Evolutionary conservation across 192 early-diverging fungal genomes (phyloP).

Genomic region (Podila clonocystis): DNA sequence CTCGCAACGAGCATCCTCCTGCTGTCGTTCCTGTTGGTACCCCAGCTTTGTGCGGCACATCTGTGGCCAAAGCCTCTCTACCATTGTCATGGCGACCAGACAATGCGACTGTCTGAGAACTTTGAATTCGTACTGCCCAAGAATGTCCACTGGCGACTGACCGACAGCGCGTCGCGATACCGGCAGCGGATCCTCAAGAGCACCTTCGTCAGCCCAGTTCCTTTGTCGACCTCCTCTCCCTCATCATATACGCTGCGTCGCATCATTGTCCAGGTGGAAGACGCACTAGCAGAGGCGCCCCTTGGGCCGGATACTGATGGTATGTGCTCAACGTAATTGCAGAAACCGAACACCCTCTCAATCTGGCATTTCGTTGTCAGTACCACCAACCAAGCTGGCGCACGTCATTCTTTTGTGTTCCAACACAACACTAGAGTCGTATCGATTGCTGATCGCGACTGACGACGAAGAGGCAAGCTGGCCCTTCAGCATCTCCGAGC

Average conservation of each 20-base stretch:
- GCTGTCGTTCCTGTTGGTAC: slow-evolving; percentile 24
- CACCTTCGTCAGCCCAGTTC: slow-evolving; percentile 28
- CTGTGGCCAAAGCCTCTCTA: slow-evolving; percentile 35
- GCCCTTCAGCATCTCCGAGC: slow-evolving; percentile 11
- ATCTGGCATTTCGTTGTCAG: background rate
- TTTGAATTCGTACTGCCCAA: slow-evolving; percentile 28
- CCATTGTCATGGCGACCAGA: slow-evolving; percentile 32
- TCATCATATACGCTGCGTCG: slow-evolving; percentile 1
- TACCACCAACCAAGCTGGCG: no score
- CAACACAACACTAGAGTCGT: slow-evolving; percentile 13
- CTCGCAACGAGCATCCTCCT: slow-evolving; percentile 34
- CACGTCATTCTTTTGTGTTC: background rate
- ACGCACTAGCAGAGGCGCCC: background rate
- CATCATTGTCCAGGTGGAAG: background rate
- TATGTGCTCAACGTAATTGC: background rate
- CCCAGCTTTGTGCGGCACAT: slow-evolving; percentile 13
- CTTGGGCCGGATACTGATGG: slow-evolving; percentile 31
- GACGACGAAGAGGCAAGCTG: slow-evolving; percentile 12
- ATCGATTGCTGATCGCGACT: slow-evolving; percentile 18
- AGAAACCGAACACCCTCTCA: background rate
- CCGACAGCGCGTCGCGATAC: slow-evolving; percentile 8
- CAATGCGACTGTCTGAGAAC: slow-evolving; percentile 9
- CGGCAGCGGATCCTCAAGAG: slow-evolving; percentile 22
- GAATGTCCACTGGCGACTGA: slow-evolving; percentile 10
- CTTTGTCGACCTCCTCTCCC: slow-evolving; percentile 8